Conservation (phyloP, 2,329 filamentous ascomycete species). For the Neofusicoccum sp. region DNA sequence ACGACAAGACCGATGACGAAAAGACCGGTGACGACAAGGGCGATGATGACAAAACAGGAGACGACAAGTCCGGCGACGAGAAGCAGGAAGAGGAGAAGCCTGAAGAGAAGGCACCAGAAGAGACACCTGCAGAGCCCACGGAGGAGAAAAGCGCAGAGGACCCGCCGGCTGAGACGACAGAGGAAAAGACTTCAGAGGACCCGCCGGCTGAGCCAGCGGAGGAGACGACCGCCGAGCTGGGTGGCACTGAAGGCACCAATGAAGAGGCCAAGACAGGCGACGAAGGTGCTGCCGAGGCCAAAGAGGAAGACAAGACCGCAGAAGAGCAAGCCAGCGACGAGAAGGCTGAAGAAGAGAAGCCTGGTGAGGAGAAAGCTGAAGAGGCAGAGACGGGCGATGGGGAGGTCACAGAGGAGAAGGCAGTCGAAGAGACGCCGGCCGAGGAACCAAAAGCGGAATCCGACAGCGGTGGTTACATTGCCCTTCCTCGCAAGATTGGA, state of each 20-base stretch:
- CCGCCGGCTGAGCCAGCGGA: not conserved
- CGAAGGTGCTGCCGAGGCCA: not conserved
- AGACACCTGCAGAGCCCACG: not conserved
- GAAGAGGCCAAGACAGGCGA: not conserved
- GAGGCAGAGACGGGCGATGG: not conserved
- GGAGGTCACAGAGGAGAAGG: not conserved
- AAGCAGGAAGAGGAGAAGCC: not conserved
- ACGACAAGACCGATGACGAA: not conserved
- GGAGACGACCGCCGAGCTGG: not conserved
- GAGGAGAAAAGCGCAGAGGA: not conserved
- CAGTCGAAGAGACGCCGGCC: not conserved
- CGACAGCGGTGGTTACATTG: conserved; percentile 4
- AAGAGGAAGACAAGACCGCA: not conserved
- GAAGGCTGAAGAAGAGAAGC: not conserved
- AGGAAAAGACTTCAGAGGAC: not conserved
- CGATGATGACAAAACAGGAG: not conserved
- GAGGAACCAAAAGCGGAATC: not conserved
- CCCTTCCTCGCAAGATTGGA: conserved; percentile 2
- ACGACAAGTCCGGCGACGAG: not conserved
- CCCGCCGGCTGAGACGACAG: not conserved
- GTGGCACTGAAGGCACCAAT: not conserved
- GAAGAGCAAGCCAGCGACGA: not conserved
- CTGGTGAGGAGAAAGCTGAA: not conserved
- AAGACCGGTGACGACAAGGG: not conserved
- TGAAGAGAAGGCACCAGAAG: not conserved